Conservation (phyloP, 306 rosid species). For the Inga oerstediana region DNA sequence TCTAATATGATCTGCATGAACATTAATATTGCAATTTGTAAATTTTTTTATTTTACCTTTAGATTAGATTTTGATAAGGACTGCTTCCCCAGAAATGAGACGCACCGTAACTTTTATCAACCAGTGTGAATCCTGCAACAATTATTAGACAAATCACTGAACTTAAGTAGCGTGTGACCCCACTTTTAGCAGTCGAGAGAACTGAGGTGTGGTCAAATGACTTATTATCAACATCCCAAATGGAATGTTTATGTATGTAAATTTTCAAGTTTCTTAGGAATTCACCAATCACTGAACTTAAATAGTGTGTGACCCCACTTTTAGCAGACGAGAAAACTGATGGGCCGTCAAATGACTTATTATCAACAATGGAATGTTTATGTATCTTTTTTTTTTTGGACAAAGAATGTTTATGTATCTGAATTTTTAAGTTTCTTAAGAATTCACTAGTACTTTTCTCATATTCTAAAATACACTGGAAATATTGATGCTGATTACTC, state of each 20-base stretch:
- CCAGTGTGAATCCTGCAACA: background rate
- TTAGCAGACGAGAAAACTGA: background rate
- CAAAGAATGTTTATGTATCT: background rate
- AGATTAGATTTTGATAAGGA: background rate
- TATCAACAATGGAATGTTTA: background rate
- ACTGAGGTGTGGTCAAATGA: background rate
- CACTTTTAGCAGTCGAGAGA: background rate
- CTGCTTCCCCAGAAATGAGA: background rate
- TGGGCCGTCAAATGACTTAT: background rate
- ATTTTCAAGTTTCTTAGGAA: background rate
- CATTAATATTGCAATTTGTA: background rate
- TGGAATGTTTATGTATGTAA: background rate
- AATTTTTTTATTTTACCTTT: background rate
- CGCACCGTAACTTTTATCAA: background rate
- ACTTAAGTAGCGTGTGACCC: conserved; percentile 9
- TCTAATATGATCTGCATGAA: background rate
- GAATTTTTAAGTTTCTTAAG: background rate
- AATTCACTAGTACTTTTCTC: background rate
- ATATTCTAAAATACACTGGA: background rate
- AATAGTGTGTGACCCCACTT: conserved; percentile 15
- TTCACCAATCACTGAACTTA: background rate
- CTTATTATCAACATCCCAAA: background rate
- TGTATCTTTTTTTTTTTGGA: no score
- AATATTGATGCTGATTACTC: conserved; percentile 7
- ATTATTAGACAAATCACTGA: background rate